phyloP scores from a whole-genome alignment of 768 basidiomycete genomes.

The Rhizopogon sp. region DNA sequence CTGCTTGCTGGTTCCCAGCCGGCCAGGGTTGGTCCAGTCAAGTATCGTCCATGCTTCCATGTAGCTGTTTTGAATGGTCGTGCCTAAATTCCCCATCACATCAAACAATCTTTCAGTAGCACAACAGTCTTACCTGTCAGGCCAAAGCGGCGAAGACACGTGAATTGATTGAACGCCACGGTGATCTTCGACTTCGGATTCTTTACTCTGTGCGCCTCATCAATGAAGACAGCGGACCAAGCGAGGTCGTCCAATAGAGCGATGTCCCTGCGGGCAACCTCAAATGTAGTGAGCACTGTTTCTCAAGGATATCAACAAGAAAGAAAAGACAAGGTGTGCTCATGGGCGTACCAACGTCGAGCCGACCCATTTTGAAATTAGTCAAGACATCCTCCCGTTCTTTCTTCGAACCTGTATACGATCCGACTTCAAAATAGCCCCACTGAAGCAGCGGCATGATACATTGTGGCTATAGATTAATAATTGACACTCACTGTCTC shows the following conservation, averaged over 20 bases:
- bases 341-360: slow-evolving; percentile 69
- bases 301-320: neutral
- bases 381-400: slow-evolving; percentile 53
- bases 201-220: slow-evolving; percentile 91
- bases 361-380: slow-evolving; percentile 75
- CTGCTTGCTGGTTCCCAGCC: slow-evolving; percentile 64
- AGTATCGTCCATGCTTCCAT: slow-evolving; percentile 89
- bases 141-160: slow-evolving; percentile 69
- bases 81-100: slow-evolving; percentile 9
- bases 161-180: slow-evolving; percentile 64
- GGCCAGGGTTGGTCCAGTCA: slow-evolving; percentile 86
- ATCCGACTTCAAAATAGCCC: slow-evolving; percentile 89
- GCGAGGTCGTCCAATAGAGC: slow-evolving; percentile 60
- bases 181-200: slow-evolving; percentile 66
- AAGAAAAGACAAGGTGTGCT: neutral
- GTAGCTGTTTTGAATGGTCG: slow-evolving; percentile 84
- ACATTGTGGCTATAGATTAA: neutral
- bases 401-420: slow-evolving; percentile 52
- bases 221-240: slow-evolving; percentile 73
- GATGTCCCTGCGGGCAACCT: slow-evolving; percentile 68
- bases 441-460: slow-evolving; percentile 45
- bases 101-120: slow-evolving; percentile 5
- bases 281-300: slow-evolving; percentile 79
- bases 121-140: slow-evolving; percentile 52
- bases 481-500: slow-evolving; percentile 47